These are phyloP conservation scores for Bacterosira constricta DNA, from an alignment of 108 stramenopile species.

Conservation along the genomic window DNA sequence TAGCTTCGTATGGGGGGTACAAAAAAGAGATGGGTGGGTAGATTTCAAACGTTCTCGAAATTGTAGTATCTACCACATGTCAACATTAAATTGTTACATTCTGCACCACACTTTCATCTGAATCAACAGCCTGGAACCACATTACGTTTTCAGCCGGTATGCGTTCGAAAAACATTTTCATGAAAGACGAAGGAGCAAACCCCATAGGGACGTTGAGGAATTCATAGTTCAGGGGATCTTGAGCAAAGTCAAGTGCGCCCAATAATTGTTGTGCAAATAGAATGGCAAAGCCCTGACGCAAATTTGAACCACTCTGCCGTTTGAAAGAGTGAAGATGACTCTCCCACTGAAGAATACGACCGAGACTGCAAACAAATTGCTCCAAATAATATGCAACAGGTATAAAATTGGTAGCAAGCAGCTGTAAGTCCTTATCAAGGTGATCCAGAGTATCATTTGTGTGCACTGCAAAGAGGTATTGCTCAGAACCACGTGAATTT, in stretches of 20 bases:
- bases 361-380: slow-evolving; percentile 49
- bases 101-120: not conserved
- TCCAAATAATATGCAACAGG: slow-evolving; percentile 26
- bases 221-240: slow-evolving; percentile 29
- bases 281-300: slow-evolving; percentile 28
- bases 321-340: slow-evolving; percentile 12
- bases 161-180: not conserved
- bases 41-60: no score
- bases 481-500: slow-evolving; percentile 4
- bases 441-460: slow-evolving; percentile 52
- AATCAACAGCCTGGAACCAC: slow-evolving; percentile 26
- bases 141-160: not conserved
- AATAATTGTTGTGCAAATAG: slow-evolving; percentile 41
- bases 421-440: slow-evolving; percentile 37
- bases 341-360: slow-evolving; percentile 41
- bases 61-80: no score
- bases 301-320: no score
- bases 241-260: slow-evolving; percentile 45
- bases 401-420: slow-evolving; percentile 38
- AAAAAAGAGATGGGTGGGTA: no score
- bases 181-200: slow-evolving; percentile 1
- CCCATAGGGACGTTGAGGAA: slow-evolving; percentile 34
- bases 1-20: no score
- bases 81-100: no score
- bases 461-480: slow-evolving; percentile 38